Evolutionary conservation across 1,139 yeast species (phyloP).

Genomic region (Hemisphaericaspora xylanilytica): DNA sequence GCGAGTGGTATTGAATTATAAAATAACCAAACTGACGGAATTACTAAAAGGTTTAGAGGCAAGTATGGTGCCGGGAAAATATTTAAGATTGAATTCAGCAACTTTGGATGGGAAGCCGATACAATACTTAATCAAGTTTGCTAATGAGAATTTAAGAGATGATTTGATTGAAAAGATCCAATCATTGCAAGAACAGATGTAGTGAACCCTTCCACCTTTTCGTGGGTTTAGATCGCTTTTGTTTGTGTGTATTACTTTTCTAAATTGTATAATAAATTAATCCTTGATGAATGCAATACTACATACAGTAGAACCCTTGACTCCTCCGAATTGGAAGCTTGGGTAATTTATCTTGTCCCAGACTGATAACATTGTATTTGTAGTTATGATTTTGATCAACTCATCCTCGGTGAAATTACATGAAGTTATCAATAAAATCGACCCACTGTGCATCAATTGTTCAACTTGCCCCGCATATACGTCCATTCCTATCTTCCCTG

Average conservation of each 20-base stretch:
- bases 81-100: constrained; percentile 59
- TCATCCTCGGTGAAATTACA: constrained; percentile 91
- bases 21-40: constrained; percentile 56
- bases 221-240: background rate
- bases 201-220: too few relatives aligned
- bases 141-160: constrained; percentile 58
- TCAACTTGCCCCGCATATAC: constrained; percentile 63
- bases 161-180: constrained; percentile 55
- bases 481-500: constrained; percentile 52
- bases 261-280: constrained; percentile 10
- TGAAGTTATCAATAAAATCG: constrained; percentile 78
- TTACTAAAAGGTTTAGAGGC: constrained; percentile 80
- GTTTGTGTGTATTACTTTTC: background rate
- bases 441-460: constrained; percentile 52
- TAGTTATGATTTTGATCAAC: constrained; percentile 52
- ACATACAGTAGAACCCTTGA: constrained; percentile 81
- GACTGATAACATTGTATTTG: constrained; percentile 36
- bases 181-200: constrained; percentile 25
- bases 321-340: constrained; percentile 83
- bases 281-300: constrained; percentile 69
- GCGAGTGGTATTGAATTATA: constrained; percentile 77
- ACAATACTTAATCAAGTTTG: constrained; percentile 79
- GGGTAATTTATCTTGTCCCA: constrained; percentile 76
- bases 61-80: constrained; percentile 75
- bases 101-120: constrained; percentile 60